Evolutionary conservation across 2,329 filamentous ascomycete species (phyloP).

Genomic region (Scortechinia acanthostroma): DNA sequence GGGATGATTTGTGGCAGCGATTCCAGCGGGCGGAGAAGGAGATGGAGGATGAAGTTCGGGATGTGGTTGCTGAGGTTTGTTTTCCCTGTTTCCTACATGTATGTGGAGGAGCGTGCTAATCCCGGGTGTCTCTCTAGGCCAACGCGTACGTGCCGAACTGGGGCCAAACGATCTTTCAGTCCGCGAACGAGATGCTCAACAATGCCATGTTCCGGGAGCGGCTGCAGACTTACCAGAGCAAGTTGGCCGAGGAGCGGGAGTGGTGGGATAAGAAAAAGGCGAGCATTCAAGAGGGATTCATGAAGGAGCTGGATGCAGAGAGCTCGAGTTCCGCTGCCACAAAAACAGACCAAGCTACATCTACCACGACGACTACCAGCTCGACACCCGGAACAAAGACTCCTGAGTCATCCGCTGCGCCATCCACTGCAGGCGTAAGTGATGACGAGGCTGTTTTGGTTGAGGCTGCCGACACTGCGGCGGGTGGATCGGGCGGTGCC

Average conservation of each 20-base stretch:
- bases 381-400: background rate
- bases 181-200: constrained; percentile 59
- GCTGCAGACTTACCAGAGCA: constrained; percentile 44
- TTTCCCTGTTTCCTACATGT: constrained; percentile 2
- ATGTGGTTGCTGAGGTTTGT: constrained; percentile 54
- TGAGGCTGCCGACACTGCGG: constrained; percentile 23
- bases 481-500: background rate
- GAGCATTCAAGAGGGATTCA: constrained; percentile 44
- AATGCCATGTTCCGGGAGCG: constrained; percentile 49
- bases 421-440: constrained; percentile 25
- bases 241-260: constrained; percentile 41
- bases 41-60: constrained; percentile 57
- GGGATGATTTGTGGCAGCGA: constrained; percentile 60
- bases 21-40: constrained; percentile 59
- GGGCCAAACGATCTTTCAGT: constrained; percentile 62
- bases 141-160: constrained; percentile 54
- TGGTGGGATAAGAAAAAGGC: constrained; percentile 54
- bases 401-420: constrained; percentile 6
- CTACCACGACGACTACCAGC: background rate
- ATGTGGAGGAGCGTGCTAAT: constrained; percentile 7
- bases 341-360: background rate
- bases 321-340: constrained; percentile 28
- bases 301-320: constrained; percentile 44
- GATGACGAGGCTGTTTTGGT: constrained; percentile 54
- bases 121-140: constrained; percentile 36